A percentile compares a stretch with the other conserved stretches of the same genome.
Evolutionary conservation across 129 eudicot species (phyloP).

Genomic region (Pittosporum tobira): DNA sequence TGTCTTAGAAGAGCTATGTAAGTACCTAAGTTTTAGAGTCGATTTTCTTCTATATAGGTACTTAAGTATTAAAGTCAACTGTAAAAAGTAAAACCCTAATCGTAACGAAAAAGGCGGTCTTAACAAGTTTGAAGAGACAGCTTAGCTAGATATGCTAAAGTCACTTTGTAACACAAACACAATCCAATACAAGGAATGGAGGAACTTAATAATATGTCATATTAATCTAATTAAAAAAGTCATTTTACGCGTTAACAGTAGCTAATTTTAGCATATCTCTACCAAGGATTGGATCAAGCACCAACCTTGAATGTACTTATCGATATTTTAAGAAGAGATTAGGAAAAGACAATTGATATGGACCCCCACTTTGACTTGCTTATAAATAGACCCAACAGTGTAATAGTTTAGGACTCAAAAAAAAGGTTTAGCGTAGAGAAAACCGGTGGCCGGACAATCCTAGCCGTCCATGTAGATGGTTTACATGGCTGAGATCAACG

Average conservation of each 20-base stretch:
- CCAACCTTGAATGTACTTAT: background rate
- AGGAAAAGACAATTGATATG: background rate
- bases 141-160: background rate
- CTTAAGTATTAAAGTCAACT: no score
- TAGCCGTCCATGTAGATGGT: slow-evolving; percentile 3
- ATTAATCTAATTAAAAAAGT: no score
- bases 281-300: background rate
- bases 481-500: background rate
- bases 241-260: no score
- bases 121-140: background rate
- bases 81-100: no score
- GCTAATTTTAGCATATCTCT: background rate
- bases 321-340: background rate
- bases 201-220: no score
- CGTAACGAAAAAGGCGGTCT: background rate
- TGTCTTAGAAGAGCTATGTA: no score
- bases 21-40: no score
- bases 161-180: background rate
- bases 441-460: background rate
- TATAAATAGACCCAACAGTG: background rate
- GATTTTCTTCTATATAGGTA: no score
- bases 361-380: slow-evolving; percentile 14
- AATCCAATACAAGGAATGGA: background rate
- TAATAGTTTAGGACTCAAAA: background rate
- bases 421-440: background rate